Evolutionary conservation across 108 stramenopile genomes (phyloP).

Genomic region (Schizochytrium sp.): DNA sequence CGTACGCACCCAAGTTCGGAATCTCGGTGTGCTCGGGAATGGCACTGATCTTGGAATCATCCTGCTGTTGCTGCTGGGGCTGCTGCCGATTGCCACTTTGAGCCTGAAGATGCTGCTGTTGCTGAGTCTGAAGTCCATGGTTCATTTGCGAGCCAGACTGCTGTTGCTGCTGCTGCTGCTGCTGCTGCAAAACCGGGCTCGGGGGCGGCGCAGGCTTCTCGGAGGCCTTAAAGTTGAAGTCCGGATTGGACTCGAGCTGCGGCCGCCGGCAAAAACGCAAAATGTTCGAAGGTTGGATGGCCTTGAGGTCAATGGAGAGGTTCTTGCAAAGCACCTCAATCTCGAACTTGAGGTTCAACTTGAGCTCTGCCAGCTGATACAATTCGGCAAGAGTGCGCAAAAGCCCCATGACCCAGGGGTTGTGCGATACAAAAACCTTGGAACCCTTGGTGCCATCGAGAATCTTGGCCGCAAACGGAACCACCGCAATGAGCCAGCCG

Average conservation of each 20-base stretch:
- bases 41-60: constrained; percentile 23
- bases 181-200: background rate
- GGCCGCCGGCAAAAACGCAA: constrained; percentile 24
- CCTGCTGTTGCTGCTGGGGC: background rate
- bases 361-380: constrained; percentile 89
- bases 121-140: background rate
- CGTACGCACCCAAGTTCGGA: constrained; percentile 88
- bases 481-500: constrained; percentile 90
- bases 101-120: background rate
- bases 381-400: constrained; percentile 80
- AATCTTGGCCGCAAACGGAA: constrained; percentile 95
- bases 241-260: constrained; percentile 72
- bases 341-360: constrained; percentile 99
- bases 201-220: background rate
- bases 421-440: constrained; percentile 84
- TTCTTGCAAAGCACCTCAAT: constrained; percentile 97
- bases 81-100: no score
- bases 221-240: constrained; percentile 64
- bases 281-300: constrained; percentile 61
- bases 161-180: constrained; percentile 20
- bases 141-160: constrained; percentile 25
- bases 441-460: constrained; percentile 90
- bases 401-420: constrained; percentile 98
- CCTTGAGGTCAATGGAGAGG: constrained; percentile 76
- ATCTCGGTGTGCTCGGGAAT: constrained; percentile 76